Base-by-base conservation (phyloP, 306 rosid species). In the Vicia sativa region DNA sequence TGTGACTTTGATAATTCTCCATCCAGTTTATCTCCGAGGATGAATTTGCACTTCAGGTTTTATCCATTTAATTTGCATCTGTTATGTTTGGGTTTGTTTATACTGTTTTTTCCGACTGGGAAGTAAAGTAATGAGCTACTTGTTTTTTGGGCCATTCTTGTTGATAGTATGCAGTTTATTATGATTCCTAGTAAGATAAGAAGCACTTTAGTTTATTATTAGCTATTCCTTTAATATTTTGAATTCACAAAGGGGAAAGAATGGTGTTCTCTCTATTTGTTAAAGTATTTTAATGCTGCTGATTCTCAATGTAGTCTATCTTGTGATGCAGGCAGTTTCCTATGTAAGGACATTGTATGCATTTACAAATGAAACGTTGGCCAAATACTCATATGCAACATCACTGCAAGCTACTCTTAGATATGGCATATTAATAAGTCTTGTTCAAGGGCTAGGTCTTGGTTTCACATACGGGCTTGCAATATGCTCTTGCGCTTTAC, bases 361-460 rank as follows among this genome's bases (percentile, higher is more conserved):
- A 66, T 95, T 87, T 83, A 91, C 99, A 43, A 95, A 95, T 81
- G 97, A 95, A 85, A 90, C 97, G 41, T 83, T 95, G 82, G 99
- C 99, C 72, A 95, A 95, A 81, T 95, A 95, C 80, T 95, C 99
- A 11, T 95, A 95, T 69, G 99, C 99, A 52, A 91, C 99, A 25
- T 95, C 99, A 52, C 87, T 95, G 57, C 99, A 95, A 89, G 99
- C 99, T 84, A 95, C 99, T 74, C 85, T 95, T 55, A 85, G 99
- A 84, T 95, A 95, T 85, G 99, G 99, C 49, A 95, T 95, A 83
- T 81, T 95, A 79, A 95, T 95, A 73, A 95, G 99, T 80, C 95
- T 95, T 59, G 99, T 95, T 77, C 99, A 95, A 91, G 99, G 99
- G 68, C 99, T 95, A 75, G 99, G 99, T 67, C 97, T 95, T 76